Evolutionary conservation across 805 yeast genomes (phyloP), one percentile per base, ranked within the genome.

Genomic region (Pichia kluyveri): DNA sequence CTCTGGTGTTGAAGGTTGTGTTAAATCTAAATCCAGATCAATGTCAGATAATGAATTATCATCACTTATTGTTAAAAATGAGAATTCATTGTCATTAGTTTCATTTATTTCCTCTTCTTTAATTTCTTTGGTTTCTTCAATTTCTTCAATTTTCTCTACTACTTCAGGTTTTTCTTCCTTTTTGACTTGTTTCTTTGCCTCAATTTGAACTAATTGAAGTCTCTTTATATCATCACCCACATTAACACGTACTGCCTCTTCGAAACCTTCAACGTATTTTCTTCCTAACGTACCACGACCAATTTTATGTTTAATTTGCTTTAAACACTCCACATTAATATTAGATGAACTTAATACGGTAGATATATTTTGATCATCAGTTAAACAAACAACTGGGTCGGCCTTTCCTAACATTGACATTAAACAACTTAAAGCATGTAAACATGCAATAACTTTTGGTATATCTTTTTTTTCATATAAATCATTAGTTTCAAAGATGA

Each of bases 391-490:
- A 59, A 91, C 75, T 5, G 70, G 66, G 1, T 90, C 86, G 7
- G 82, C 81, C 18, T 68, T 66, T 27, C 76, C 74, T 28, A 78
- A 70, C 55, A 73, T 71, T 50, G 82, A 74, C 47, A 93, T 71
- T 61, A 87, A 78, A 55, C 78, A 86, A 44, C 89, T 81, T 54
- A 91, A 67, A 2, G 96, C 96, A 68, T 91, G 96, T 37, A 93
- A 66, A 56, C 97, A 90, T 65, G 88, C 89, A 61, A 93, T 84
- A 27, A 93, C 98, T 60, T 87, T 90, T 15, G 98, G 98, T 19
- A 90, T 77, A 60, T 91, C 86, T 59, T 88, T 90, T 60, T 83
- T 83, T 60, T 93, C 97, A 66, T 89, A 93, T 37, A 93, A 71
- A 65, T 93, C 99, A 4, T 96, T 89, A 50, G 90, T 75, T 62